Evolutionary conservation across 2,329 filamentous ascomycete species (phyloP).

Genomic region (Torrubiellomyces zombiae): DNA sequence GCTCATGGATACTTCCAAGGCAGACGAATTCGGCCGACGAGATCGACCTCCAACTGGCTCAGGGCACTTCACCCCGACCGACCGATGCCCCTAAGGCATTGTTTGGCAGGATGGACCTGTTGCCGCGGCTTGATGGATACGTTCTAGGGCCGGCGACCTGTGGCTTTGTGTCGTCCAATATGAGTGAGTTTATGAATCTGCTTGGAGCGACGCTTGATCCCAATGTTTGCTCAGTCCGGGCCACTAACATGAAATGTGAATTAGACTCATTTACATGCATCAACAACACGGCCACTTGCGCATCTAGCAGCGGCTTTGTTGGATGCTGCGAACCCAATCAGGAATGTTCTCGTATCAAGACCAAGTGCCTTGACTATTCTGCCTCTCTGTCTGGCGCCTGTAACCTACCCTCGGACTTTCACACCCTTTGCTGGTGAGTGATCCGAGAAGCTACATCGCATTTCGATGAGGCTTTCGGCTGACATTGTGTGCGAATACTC

Average conservation of each 20-base stretch:
- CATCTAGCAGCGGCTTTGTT: conserved; percentile 9
- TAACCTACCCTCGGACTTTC: conserved; percentile 11
- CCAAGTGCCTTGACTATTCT: conserved; percentile 14
- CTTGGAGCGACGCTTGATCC: too few relatives aligned
- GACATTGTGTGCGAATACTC: too few relatives aligned
- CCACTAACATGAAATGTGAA: background rate
- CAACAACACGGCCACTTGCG: conserved; percentile 11
- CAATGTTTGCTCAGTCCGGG: too few relatives aligned
- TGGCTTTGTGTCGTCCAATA: conserved; percentile 11
- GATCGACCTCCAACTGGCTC: conserved; percentile 9
- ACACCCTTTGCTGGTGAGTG: conserved; percentile 19
- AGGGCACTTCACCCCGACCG: conserved; percentile 16
- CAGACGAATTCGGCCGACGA: conserved; percentile 10
- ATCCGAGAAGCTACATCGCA: too few relatives aligned
- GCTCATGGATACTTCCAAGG: conserved; percentile 13
- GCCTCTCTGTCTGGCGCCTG: conserved; percentile 11
- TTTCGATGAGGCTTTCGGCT: too few relatives aligned
- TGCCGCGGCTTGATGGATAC: conserved; percentile 12
- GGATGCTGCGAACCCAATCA: conserved; percentile 16
- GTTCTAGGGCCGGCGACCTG: conserved; percentile 13
- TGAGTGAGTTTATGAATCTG: conserved; percentile 16
- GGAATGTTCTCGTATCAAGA: conserved; percentile 14
- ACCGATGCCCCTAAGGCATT: conserved; percentile 13
- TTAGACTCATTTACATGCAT: conserved; percentile 15
- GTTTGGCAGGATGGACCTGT: conserved; percentile 13